Percentiles rank a stretch among this genome's conserved stretches.
Evolutionary conservation across 495 filamentous ascomycete species (phyloP).

Genomic region (Talaromyces thailandensis): DNA sequence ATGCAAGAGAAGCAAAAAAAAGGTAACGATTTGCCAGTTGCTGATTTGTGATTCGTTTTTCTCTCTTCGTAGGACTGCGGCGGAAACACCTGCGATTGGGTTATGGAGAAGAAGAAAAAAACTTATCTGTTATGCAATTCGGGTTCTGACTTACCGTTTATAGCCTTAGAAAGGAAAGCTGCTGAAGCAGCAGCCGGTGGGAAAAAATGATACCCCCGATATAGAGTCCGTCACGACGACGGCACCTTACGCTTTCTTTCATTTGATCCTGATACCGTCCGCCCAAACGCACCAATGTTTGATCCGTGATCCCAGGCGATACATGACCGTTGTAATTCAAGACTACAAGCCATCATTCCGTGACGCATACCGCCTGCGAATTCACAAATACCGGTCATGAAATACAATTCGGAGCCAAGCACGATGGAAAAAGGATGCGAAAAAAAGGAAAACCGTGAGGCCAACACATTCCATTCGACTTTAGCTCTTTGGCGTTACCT

Average conservation of each 20-base stretch:
- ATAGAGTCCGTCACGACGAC: not conserved
- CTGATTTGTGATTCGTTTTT: not conserved
- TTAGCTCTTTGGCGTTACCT: not conserved
- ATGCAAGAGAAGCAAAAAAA: conserved; percentile 88
- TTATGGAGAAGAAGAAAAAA: not conserved
- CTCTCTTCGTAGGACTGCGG: not conserved
- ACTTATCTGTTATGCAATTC: not conserved
- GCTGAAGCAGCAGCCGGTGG: conserved; percentile 8
- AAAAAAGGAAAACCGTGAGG: not conserved
- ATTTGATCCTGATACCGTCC: not conserved
- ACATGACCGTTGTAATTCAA: not conserved
- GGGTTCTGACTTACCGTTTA: conserved; percentile 1
- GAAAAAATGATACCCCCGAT: conserved; percentile 11
- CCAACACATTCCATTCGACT: not conserved
- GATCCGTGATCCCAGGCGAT: not conserved
- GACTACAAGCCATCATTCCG: not conserved
- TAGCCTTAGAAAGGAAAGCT: conserved; percentile 19
- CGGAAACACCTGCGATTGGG: not conserved
- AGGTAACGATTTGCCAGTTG: conserved; percentile 39
- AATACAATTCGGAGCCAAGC: not conserved
- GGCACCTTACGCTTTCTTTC: not conserved
- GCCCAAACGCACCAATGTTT: not conserved
- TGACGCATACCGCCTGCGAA: not conserved
- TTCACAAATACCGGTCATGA: not conserved
- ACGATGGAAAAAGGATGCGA: not conserved